Evolutionary conservation across 176 grass and related monocot species (phyloP).

Genomic region (Lolium perenne): DNA sequence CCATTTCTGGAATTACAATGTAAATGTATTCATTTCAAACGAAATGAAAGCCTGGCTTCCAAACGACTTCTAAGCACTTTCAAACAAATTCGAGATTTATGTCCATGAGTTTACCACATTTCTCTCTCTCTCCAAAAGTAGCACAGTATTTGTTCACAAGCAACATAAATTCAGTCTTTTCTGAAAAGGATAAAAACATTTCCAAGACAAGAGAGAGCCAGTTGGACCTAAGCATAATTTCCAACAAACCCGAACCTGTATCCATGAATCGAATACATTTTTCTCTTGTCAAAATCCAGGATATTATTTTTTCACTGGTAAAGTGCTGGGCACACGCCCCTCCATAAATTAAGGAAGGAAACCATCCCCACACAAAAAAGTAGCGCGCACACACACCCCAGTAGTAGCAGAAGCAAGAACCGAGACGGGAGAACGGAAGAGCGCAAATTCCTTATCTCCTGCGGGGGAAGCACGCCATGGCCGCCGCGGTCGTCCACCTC

Average conservation of each 20-base stretch:
- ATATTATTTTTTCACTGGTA: constrained; percentile 19
- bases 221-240: background rate
- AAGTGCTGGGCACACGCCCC: constrained; percentile 46
- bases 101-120: background rate
- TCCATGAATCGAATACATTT: background rate
- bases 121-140: background rate
- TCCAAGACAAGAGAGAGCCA: background rate
- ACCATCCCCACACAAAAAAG: constrained; percentile 18
- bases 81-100: background rate
- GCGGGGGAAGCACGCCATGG: constrained; percentile 44
- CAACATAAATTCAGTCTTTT: background rate
- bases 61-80: no score
- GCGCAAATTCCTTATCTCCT: constrained; percentile 46
- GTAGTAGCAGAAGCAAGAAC: background rate
- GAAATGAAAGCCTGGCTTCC: no score
- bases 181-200: background rate
- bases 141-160: background rate
- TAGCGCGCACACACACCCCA: background rate
- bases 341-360: constrained; percentile 33
- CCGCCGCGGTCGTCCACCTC: constrained; percentile 62
- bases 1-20: no score
- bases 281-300: background rate
- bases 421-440: background rate
- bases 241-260: rapidly evolving
- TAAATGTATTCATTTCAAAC: no score